Base-by-base conservation (phyloP, 2,329 filamentous ascomycete species). In the Alternaria panax region DNA sequence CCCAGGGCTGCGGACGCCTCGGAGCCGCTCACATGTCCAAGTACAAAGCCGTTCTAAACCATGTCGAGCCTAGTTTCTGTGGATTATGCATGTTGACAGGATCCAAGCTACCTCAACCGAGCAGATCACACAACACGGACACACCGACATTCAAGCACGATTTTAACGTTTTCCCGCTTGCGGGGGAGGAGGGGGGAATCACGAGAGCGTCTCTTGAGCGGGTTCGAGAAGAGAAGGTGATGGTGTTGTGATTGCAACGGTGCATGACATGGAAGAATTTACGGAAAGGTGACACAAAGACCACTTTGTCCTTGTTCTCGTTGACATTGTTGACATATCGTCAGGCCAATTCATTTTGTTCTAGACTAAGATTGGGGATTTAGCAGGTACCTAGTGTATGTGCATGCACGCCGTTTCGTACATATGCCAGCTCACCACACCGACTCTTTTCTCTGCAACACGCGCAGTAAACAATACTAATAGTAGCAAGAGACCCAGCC, bases 101-200 rank as follows among this genome's bases (percentile, higher is more conserved):
- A 34, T 24, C 8, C 20, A 25, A 28, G 32, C 48, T 38, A 40
- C 32, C n/a, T 18, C 32, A 51, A 38, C 48, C 48, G 48, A 51
- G 48, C 24, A 51, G 34, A 51, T 48, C 45, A 48, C 45, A 32
- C 20, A 41, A 48, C 45, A 34, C 20, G 18, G 16, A 51, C 48
- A 51, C 48, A 51, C 48, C 48, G 48, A 51, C 48, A 51, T 51
- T 51, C 48, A 51, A 30, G 34, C 30, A 51, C 34, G 9, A 51
- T 51, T 20, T 51, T 43, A 14, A 6, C 12, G 6, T 14, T 14
- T 14, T 34, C 16, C 12, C 30, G 30, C 30, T 14, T 34, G 30
- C 14, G 30, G 30, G 30, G 30, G 30, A 32, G 11, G 16, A 8
- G 30, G 30, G 30, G 30, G 12, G 11, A 25, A 8, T 51, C 24